phyloP scores from a whole-genome alignment of 148 eudicot species.

The Heliosperma pusillum region DNA sequence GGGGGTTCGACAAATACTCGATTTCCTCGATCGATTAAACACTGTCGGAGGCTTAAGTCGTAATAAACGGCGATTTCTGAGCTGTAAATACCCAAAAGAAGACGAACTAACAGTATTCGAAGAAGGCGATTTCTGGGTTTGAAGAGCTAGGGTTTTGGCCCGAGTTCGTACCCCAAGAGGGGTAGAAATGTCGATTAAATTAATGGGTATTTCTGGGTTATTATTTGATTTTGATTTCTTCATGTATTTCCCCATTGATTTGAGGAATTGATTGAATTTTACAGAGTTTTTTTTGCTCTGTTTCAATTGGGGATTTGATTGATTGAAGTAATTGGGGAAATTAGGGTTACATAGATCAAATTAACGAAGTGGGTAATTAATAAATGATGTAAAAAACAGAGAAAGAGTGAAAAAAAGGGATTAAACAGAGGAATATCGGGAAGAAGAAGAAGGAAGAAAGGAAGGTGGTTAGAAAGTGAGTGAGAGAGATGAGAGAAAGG shows the following conservation, averaged over 20 bases:
- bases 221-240: constrained; percentile 22
- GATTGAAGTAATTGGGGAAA: not conserved
- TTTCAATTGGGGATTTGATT: not conserved
- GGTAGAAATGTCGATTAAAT: constrained; percentile 26
- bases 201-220: constrained; percentile 3
- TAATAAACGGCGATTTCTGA: constrained; percentile 33
- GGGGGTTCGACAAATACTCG: constrained; percentile 12
- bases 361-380: not conserved
- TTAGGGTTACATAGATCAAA: not conserved
- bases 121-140: not conserved
- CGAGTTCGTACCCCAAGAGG: constrained; percentile 39
- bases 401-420: not conserved
- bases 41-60: not conserved
- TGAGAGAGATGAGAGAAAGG: constrained; percentile 9
- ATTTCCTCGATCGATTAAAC: not conserved
- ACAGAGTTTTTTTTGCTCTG: not conserved
- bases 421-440: not conserved
- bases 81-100: constrained; percentile 34
- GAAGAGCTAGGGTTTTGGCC: constrained; percentile 42
- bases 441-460: not conserved
- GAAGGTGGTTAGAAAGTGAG: not conserved
- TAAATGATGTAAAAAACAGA: not conserved
- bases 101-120: constrained; percentile 9
- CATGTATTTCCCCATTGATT: constrained; percentile 43
- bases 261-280: not conserved